phyloP scores from a whole-genome alignment of 768 basidiomycete species.

The Pulveroboletus ravenelii region DNA sequence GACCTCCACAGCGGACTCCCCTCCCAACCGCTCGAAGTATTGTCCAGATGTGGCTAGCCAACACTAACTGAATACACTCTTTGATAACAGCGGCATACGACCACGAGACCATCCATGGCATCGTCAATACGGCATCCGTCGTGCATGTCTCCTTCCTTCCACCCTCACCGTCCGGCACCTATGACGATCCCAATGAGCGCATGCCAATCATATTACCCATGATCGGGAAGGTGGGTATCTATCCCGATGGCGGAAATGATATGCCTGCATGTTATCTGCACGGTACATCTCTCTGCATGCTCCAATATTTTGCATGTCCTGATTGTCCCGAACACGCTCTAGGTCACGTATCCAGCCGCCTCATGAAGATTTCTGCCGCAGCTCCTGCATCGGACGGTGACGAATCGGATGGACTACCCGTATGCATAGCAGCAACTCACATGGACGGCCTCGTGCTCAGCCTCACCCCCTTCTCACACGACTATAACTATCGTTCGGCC shows the following conservation, averaged over 20 bases:
- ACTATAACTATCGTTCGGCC: slow-evolving; percentile 26
- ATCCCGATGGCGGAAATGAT: slow-evolving; percentile 6
- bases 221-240: slow-evolving; percentile 24
- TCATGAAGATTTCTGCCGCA: slow-evolving; percentile 21
- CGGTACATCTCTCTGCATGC: background rate
- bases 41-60: background rate
- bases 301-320: background rate
- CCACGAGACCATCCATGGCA: slow-evolving; percentile 18
- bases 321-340: background rate
- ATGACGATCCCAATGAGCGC: slow-evolving; percentile 9
- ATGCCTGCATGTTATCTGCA: slow-evolving; percentile 20
- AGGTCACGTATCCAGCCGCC: slow-evolving; percentile 24
- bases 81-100: slow-evolving; percentile 18
- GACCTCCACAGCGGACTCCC: background rate
- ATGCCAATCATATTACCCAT: slow-evolving; percentile 23
- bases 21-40: background rate
- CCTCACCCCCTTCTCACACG: slow-evolving; percentile 22
- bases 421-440: slow-evolving; percentile 24
- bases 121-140: slow-evolving; percentile 21
- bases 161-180: slow-evolving; percentile 9
- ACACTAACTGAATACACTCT: background rate
- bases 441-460: slow-evolving; percentile 23
- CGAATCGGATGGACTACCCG: slow-evolving; percentile 7
- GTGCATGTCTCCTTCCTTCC: slow-evolving; percentile 24
- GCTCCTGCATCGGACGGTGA: background rate